These are phyloP conservation scores for Harrya chromipes DNA, from an alignment of 768 basidiomycete species.

Conservation along the genomic window DNA sequence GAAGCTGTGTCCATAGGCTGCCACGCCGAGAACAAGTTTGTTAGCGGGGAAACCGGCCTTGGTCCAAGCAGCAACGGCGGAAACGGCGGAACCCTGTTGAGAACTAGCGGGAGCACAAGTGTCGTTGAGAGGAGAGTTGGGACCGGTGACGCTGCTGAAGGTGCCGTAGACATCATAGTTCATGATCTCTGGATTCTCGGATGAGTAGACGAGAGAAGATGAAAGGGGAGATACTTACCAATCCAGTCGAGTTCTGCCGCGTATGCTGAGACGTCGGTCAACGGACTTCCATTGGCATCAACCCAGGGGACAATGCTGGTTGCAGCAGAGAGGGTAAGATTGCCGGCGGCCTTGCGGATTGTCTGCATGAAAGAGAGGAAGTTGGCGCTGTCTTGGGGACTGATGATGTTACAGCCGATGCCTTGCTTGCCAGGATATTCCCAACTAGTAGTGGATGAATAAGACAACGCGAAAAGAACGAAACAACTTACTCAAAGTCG, in stretches of 20 bases:
- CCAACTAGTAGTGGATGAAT: constrained; percentile 51
- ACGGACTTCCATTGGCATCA: constrained; percentile 52
- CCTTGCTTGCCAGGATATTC: constrained; percentile 77
- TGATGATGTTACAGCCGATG: constrained; percentile 65
- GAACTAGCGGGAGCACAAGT: constrained; percentile 58
- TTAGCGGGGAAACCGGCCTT: constrained; percentile 68
- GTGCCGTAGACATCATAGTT: constrained; percentile 65
- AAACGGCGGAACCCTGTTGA: constrained; percentile 72
- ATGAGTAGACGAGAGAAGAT: constrained; percentile 1
- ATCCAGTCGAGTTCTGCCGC: constrained; percentile 73
- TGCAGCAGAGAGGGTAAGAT: constrained; percentile 72
- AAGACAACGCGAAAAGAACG: neutral
- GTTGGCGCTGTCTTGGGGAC: constrained; percentile 68
- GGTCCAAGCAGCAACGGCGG: constrained; percentile 73
- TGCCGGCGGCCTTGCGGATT: constrained; percentile 53
- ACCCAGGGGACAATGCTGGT: constrained; percentile 64
- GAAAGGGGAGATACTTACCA: constrained; percentile 31
- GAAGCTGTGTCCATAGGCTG: constrained; percentile 82
- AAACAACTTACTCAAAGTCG: constrained; percentile 57
- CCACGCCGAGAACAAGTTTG: constrained; percentile 80
- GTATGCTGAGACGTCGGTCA: constrained; percentile 63
- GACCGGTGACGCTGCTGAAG: constrained; percentile 56
- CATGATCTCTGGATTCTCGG: constrained; percentile 53
- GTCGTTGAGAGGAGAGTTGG: constrained; percentile 83
- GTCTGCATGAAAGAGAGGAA: constrained; percentile 74